Conservation (phyloP, 208 protist genomes). For the Polymyxa betae region DNA sequence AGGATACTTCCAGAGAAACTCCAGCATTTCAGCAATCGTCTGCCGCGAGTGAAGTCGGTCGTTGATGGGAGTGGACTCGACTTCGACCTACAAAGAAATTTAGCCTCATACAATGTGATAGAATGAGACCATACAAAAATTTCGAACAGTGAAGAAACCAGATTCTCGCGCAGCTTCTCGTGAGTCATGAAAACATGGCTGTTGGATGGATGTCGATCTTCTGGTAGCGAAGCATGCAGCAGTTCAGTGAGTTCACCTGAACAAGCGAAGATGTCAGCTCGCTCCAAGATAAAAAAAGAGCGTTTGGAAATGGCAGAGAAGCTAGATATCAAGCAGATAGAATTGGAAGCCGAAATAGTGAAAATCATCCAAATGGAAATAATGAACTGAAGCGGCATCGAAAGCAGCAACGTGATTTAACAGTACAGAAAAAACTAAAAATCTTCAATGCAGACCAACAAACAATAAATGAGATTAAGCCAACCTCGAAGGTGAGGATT, state of each 20-base stretch:
- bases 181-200: constrained; percentile 23
- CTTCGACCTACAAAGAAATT: constrained; percentile 20
- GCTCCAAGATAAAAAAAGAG: neutral
- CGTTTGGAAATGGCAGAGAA: too few species aligned
- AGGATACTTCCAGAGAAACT: constrained; percentile 24
- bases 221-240: neutral
- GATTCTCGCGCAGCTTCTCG: neutral
- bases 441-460: too few species aligned
- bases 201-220: neutral
- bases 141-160: neutral
- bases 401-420: too few species aligned
- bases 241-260: constrained; percentile 40
- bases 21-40: neutral
- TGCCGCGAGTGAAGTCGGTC: neutral
- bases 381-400: too few species aligned
- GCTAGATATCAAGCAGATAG: too few species aligned
- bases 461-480: neutral
- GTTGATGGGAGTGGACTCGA: neutral
- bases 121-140: constrained; percentile 10
- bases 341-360: too few species aligned
- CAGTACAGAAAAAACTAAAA: too few species aligned
- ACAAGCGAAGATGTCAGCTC: neutral
- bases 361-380: too few species aligned
- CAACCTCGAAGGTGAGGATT: constrained; percentile 50
- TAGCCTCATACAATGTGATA: neutral